Evolutionary conservation across 2,329 filamentous ascomycete genomes (phyloP).

Genomic region (Monosporascus sp.): DNA sequence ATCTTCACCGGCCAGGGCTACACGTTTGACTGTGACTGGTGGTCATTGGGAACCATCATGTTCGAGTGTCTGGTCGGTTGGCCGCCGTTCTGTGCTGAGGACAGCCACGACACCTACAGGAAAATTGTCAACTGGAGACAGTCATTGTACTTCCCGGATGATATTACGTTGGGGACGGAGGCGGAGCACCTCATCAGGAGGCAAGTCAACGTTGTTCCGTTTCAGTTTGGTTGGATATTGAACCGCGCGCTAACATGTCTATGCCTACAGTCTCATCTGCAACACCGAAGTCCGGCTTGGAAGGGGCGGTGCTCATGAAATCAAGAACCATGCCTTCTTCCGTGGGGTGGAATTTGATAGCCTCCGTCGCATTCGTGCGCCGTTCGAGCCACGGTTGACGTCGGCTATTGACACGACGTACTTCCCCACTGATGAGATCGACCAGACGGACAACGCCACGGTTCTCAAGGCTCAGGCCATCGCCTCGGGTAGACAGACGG

Average conservation of each 20-base stretch:
- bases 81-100: conserved; percentile 98
- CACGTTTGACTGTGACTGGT: conserved; percentile 97
- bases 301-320: conserved; percentile 78
- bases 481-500: conserved; percentile 57
- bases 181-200: conserved; percentile 89
- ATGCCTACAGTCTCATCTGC: conserved; percentile 69
- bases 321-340: conserved; percentile 95
- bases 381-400: conserved; percentile 89
- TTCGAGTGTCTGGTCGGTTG: conserved; percentile 98
- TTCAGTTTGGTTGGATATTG: not conserved
- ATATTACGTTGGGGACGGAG: conserved; percentile 81
- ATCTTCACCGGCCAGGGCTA: conserved; percentile 97
- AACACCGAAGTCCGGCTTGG: conserved; percentile 90
- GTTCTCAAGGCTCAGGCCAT: conserved; percentile 78
- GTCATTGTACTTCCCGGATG: conserved; percentile 92
- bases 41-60: conserved; percentile 98
- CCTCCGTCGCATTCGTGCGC: conserved; percentile 85
- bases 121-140: conserved; percentile 99
- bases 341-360: conserved; percentile 92
- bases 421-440: conserved; percentile 98
- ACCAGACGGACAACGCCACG: conserved; percentile 90
- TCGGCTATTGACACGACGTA: conserved; percentile 96
- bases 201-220: conserved; percentile 42
- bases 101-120: conserved; percentile 94
- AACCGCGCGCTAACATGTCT: conserved; percentile 6